A percentile compares a stretch with the other conserved stretches of the same genome.
Evolutionary conservation across 768 basidiomycete genomes (phyloP).

Genomic region (Mycena alexandri): DNA sequence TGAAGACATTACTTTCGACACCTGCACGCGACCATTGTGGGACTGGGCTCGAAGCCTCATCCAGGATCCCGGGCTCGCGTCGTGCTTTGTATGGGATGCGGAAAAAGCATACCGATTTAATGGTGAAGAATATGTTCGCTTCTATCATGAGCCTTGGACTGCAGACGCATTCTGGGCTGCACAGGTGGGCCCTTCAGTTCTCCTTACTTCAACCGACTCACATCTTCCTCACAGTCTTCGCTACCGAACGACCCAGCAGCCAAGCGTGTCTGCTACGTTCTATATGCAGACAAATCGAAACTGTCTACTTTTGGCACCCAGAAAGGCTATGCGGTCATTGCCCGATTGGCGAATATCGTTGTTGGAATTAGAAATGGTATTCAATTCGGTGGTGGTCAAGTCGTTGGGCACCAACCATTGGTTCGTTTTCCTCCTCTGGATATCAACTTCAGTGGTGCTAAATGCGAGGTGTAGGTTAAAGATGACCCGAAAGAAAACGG

Average conservation of each 20-base stretch:
- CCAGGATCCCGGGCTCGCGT: constrained; percentile 37
- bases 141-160: constrained; percentile 56
- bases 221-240: neutral
- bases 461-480: constrained; percentile 41
- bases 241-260: constrained; percentile 2
- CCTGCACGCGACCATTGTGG: constrained; percentile 41
- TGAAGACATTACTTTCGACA: constrained; percentile 25
- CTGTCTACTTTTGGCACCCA: constrained; percentile 34
- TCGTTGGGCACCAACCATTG: no score
- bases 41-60: constrained; percentile 45
- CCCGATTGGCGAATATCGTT: constrained; percentile 32
- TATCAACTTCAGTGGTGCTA: no score
- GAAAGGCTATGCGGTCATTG: constrained; percentile 38
- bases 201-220: neutral
- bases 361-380: constrained; percentile 32
- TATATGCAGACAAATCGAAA: constrained; percentile 41
- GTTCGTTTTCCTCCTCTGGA: no score
- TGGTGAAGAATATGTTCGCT: constrained; percentile 40
- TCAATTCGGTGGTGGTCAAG: constrained; percentile 34
- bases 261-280: constrained; percentile 32
- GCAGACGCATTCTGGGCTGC: constrained; percentile 53
- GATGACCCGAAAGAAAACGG: constrained; percentile 48
- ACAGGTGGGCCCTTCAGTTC: constrained; percentile 43
- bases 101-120: constrained; percentile 44
- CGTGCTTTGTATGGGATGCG: constrained; percentile 48